phyloP scores from a whole-genome alignment of 306 rosid species.

The Acacia acuminata region DNA sequence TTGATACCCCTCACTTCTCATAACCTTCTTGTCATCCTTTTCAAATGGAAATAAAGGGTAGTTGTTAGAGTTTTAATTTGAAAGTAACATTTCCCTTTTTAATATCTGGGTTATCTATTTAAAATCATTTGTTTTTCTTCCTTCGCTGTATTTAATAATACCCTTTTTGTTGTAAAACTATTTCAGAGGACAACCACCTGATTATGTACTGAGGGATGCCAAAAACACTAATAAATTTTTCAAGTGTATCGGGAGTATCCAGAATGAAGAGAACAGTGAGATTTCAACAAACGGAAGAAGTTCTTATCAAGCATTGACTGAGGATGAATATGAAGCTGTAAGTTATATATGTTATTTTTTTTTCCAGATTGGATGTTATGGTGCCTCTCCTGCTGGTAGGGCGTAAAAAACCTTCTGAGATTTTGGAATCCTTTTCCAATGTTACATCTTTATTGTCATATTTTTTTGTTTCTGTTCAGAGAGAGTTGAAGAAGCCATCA shows the following conservation, averaged over 20 bases:
- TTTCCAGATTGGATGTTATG: background rate
- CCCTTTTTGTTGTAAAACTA: constrained; percentile 30
- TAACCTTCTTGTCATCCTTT: background rate
- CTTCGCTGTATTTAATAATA: constrained; percentile 28
- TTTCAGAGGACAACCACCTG: constrained; percentile 96
- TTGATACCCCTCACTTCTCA: background rate
- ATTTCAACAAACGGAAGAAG: constrained; percentile 52
- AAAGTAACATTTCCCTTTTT: background rate
- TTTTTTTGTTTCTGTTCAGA: constrained; percentile 62
- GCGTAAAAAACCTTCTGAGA: constrained; percentile 1
- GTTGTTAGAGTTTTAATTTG: constrained; percentile 29
- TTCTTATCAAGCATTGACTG: constrained; percentile 83
- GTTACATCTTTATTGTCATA: constrained; percentile 19
- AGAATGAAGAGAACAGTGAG: constrained; percentile 59
- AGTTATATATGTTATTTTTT: constrained; percentile 38
- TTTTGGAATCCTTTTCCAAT: constrained; percentile 21
- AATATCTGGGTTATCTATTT: background rate
- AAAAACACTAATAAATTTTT: constrained; percentile 92
- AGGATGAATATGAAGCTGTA: constrained; percentile 96
- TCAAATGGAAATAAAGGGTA: background rate
- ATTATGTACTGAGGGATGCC: constrained; percentile 90
- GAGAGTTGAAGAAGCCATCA: constrained; percentile 88
- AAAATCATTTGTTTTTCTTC: constrained; percentile 11
- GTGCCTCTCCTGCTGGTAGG: constrained; percentile 17
- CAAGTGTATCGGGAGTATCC: constrained; percentile 77